Evolutionary conservation across 2,329 filamentous ascomycete species (phyloP).

Genomic region (Epichloe glyceriae): DNA sequence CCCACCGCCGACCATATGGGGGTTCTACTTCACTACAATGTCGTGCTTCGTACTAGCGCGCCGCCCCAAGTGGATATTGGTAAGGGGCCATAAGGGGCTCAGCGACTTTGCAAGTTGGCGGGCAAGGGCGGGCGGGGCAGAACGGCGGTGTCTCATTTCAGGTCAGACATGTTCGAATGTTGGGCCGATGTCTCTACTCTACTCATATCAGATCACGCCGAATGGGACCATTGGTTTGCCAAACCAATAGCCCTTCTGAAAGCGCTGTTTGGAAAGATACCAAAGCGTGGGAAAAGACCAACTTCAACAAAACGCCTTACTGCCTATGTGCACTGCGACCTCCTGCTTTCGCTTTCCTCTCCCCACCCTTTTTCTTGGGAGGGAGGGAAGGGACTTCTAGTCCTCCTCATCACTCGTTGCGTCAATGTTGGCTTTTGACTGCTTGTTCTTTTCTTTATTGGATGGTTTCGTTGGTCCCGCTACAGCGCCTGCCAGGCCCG

Average conservation of each 20-base stretch:
- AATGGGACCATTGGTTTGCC: neutral
- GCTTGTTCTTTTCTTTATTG: conserved; percentile 29
- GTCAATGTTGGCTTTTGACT: conserved; percentile 47
- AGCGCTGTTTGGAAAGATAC: neutral
- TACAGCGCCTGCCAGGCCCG: conserved; percentile 15
- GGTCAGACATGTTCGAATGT: too few species aligned
- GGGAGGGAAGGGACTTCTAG: conserved; percentile 4
- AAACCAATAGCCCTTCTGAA: too few species aligned
- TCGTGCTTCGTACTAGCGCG: too few species aligned
- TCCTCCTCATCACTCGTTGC: conserved; percentile 48
- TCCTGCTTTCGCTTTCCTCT: neutral
- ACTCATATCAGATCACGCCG: neutral
- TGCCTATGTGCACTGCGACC: neutral
- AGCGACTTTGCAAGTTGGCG: too few species aligned
- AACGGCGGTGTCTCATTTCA: too few species aligned
- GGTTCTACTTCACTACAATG: too few species aligned
- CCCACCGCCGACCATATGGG: too few species aligned
- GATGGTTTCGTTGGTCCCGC: conserved; percentile 15
- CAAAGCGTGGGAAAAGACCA: neutral
- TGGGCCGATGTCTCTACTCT: too few species aligned
- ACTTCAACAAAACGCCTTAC: neutral
- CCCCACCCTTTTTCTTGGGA: neutral
- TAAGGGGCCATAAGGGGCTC: neutral
- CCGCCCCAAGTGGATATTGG: neutral
- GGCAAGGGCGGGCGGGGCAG: too few species aligned